Percentiles rank a stretch among this genome's conserved stretches.
These are phyloP conservation scores for Globisporangium cederbergense DNA, from an alignment of 352 stramenopile species.

Conservation along the genomic window DNA sequence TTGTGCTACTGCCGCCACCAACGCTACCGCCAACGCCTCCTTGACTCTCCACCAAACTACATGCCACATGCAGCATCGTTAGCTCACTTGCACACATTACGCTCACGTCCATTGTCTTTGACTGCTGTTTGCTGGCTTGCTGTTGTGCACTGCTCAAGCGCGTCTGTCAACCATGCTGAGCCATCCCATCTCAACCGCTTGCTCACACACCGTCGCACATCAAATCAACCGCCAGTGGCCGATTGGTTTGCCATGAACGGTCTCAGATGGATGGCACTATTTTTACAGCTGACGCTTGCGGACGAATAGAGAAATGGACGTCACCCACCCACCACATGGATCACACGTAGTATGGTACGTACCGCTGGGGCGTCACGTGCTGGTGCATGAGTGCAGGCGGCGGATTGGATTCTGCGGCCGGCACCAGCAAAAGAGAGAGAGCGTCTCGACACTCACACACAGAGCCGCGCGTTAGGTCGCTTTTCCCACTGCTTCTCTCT, in stretches of 20 bases:
- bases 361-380: constrained; percentile 17
- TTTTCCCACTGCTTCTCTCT: constrained; percentile 9
- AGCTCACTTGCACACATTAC: constrained; percentile 19
- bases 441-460: not conserved
- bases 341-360: constrained; percentile 7
- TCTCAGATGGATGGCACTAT: not conserved
- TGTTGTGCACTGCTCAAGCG: not conserved
- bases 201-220: not conserved
- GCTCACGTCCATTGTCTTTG: not conserved
- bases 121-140: not conserved
- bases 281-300: constrained; percentile 1
- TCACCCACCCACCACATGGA: not conserved
- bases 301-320: constrained; percentile 1
- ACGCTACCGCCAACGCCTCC: not conserved
- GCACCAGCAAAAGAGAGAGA: not conserved
- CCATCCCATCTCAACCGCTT: not conserved
- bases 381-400: constrained; percentile 11
- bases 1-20: too few relatives aligned
- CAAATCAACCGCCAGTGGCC: not conserved
- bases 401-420: constrained; percentile 1
- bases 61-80: constrained; percentile 28
- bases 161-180: not conserved
- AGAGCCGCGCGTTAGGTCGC: not conserved
- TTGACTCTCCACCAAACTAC: constrained; percentile 30
- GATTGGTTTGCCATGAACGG: constrained; percentile 1